Percentiles rank a stretch among this genome's conserved stretches.
Evolutionary conservation across 2,329 filamentous ascomycete genomes (phyloP).

Genomic region (Coniochaeta prunicola): DNA sequence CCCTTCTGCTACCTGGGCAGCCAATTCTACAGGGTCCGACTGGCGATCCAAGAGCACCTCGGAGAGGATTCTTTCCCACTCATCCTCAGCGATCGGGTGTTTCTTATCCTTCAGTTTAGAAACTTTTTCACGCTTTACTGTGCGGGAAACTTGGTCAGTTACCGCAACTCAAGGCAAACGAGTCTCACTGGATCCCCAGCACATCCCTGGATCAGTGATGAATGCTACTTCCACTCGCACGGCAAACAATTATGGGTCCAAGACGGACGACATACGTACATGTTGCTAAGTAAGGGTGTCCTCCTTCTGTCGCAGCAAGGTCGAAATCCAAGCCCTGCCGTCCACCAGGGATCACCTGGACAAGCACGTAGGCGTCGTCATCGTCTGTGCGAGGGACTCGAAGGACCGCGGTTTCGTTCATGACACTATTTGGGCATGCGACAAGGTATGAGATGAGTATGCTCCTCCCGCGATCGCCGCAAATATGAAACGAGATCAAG

Average conservation of each 20-base stretch:
- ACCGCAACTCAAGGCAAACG: neutral
- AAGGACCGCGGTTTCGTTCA: slow-evolving; percentile 34
- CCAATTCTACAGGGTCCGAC: slow-evolving; percentile 46
- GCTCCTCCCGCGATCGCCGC: neutral
- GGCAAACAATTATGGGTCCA: neutral
- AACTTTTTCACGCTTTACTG: slow-evolving; percentile 51
- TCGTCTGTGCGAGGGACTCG: slow-evolving; percentile 46
- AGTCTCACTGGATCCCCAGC: slow-evolving; percentile 5
- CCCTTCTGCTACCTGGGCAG: slow-evolving; percentile 49
- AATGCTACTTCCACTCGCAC: neutral
- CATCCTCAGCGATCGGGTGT: slow-evolving; percentile 47
- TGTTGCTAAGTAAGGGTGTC: slow-evolving; percentile 48
- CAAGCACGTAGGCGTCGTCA: slow-evolving; percentile 47
- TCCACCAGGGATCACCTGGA: slow-evolving; percentile 47
- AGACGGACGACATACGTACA: slow-evolving; percentile 35
- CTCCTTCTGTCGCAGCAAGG: slow-evolving; percentile 61
- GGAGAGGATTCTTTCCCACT: slow-evolving; percentile 59
- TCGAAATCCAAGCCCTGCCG: slow-evolving; percentile 53
- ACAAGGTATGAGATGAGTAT: neutral
- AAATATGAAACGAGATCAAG: slow-evolving; percentile 4
- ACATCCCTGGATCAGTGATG: neutral
- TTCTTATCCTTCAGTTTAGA: slow-evolving; percentile 45
- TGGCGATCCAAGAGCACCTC: slow-evolving; percentile 45
- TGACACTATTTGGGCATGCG: neutral
- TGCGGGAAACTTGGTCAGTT: neutral